A percentile compares a stretch with the other conserved stretches of the same genome.
Conservation (phyloP, 352 stramenopile genomes). For the Phytopythium oedochilum region DNA sequence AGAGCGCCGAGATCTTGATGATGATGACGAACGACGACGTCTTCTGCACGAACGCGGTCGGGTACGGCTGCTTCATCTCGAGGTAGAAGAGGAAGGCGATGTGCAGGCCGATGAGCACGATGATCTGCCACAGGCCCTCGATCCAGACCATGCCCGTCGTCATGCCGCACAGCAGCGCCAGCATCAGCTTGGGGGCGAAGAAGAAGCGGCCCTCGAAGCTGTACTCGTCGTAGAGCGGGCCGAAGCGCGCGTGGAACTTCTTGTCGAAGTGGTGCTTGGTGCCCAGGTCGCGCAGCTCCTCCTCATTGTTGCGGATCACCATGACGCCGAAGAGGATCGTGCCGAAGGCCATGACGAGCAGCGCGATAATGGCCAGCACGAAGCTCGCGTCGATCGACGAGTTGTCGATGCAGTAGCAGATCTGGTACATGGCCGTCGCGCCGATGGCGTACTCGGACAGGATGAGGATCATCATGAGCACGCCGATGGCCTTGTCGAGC, state of each 20-base stretch:
- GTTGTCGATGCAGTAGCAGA: conserved; percentile 77
- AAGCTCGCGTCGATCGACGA: conserved; percentile 48
- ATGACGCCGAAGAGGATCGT: conserved; percentile 76
- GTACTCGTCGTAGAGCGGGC: conserved; percentile 85
- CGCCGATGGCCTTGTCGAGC: conserved; percentile 74
- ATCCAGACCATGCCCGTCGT: conserved; percentile 82
- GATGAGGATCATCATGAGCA: conserved; percentile 82
- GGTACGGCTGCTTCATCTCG: conserved; percentile 81
- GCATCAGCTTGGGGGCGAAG: conserved; percentile 78
- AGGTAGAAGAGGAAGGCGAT: conserved; percentile 79
- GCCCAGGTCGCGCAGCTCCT: conserved; percentile 74
- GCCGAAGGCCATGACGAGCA: conserved; percentile 69
- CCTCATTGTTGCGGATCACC: conserved; percentile 70
- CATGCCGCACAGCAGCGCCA: conserved; percentile 71
- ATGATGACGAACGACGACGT: conserved; percentile 87
- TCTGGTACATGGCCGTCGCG: conserved; percentile 80
- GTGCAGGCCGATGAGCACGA: conserved; percentile 70
- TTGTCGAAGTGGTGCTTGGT: conserved; percentile 86
- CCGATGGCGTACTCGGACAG: conserved; percentile 82
- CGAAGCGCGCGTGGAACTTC: conserved; percentile 72
- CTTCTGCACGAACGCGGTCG: conserved; percentile 77
- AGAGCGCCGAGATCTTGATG: conserved; percentile 86
- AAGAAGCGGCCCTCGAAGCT: conserved; percentile 85
- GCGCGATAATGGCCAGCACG: conserved; percentile 55
- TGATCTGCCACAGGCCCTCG: conserved; percentile 66